Base-by-base conservation (phyloP, 2,329 filamentous ascomycete species). In the Ophiostoma quercus region DNA sequence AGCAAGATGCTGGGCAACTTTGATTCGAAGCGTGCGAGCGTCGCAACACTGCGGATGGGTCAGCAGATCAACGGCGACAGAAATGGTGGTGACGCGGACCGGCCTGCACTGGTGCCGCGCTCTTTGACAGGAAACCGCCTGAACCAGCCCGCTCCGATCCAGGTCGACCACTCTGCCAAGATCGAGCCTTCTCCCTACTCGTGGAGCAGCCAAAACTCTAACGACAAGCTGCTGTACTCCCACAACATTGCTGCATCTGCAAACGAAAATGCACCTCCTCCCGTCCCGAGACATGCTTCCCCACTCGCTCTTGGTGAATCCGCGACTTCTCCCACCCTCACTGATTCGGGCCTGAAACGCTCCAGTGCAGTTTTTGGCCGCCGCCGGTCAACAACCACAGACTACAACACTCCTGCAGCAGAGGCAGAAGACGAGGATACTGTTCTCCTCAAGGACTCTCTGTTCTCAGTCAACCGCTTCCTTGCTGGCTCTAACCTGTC, bases 1-100 rank as follows among this genome's bases (percentile, higher is more conserved):
- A 81, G 83, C 71, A 84, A 81, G 70, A 85, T 88, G 83, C 81
- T 87, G 57, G 80, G 87, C 67, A 80, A 79, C n/a, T 85, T 85
- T 14, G 62, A 65, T 67, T 84, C 86, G 72, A 87, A 87, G 76
- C 80, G 84, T 71, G 79, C 82, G 29, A 85, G 84, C 74, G 79
- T 82, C 67, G 78, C 78, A n/a, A 85, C 84, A 3, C 71, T 84
- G 69, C 82, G 77, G 54, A 41, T 66, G 65, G 65, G 22, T 4
- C 37, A 66, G 34, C 39, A 66, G 22, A 41, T 41, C 39, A 77
- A 79, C 25, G 80, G 81, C 43, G 77, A 34, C 14, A 34, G 25
- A 22, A 51, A 67, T 25, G 65, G 39, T 16, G 65, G 34, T 5
- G 34, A 39, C 34, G 12, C 34, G 16, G 39, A 47, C 22, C 79